Percentiles rank a stretch among this genome's conserved stretches.
Conservation (phyloP, 805 yeast genomes). For the Crinitomyces ghanaensis region DNA sequence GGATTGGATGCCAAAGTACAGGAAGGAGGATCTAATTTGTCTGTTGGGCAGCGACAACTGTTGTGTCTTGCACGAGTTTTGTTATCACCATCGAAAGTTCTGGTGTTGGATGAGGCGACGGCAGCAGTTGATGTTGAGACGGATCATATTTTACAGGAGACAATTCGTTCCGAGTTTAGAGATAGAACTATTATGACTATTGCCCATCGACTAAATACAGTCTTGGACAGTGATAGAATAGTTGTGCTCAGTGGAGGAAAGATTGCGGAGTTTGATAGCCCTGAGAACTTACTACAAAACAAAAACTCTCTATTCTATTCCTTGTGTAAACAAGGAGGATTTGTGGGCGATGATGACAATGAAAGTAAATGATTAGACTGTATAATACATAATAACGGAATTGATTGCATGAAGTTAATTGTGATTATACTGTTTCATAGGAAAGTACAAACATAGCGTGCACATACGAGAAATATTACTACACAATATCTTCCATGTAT, state of each 20-base stretch:
- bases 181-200: slow-evolving; percentile 76
- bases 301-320: slow-evolving; percentile 61
- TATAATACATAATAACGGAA: slow-evolving; percentile 1
- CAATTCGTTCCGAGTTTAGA: slow-evolving; percentile 60
- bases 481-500: too few relatives aligned
- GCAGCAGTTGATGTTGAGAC: slow-evolving; percentile 87
- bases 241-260: slow-evolving; percentile 65
- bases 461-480: too few relatives aligned
- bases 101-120: slow-evolving; percentile 80
- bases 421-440: not conserved
- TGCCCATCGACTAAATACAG: slow-evolving; percentile 82
- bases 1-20: slow-evolving; percentile 45
- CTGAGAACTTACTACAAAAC: slow-evolving; percentile 50
- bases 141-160: slow-evolving; percentile 66
- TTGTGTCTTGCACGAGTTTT: slow-evolving; percentile 77
- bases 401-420: slow-evolving; percentile 2
- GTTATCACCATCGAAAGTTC: slow-evolving; percentile 59
- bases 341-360: slow-evolving; percentile 30
- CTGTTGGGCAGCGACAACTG: slow-evolving; percentile 82
- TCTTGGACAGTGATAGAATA: slow-evolving; percentile 73
- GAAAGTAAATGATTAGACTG: not conserved
- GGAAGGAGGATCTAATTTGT: slow-evolving; percentile 79
- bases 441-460: not conserved
- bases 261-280: slow-evolving; percentile 69
- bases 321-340: slow-evolving; percentile 66